phyloP scores from a whole-genome alignment of 176 grass and related monocot genomes.

The Eleusine coracana region DNA sequence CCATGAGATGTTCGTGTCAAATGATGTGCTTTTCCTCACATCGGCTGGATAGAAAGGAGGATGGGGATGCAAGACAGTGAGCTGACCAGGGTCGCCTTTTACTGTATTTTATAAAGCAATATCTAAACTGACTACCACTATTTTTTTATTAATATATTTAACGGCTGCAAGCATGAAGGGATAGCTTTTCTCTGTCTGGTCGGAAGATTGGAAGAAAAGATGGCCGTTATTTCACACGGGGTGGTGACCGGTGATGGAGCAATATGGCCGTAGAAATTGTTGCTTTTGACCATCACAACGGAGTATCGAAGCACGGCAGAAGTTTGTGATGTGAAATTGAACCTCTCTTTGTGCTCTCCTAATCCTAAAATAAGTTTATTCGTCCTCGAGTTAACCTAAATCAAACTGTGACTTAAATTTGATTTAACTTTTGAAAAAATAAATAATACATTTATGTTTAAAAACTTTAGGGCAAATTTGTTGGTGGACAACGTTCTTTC shows the following conservation, averaged over 20 bases:
- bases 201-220: neutral
- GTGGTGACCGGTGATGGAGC: neutral
- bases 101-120: neutral
- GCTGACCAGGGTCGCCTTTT: neutral
- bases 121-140: neutral
- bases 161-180: slow-evolving; percentile 3
- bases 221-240: neutral
- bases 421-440: too few species aligned
- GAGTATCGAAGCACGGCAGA: neutral
- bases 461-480: too few species aligned
- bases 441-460: too few species aligned
- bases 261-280: neutral
- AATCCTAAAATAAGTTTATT: too few species aligned
- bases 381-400: too few species aligned
- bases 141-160: neutral
- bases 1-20: slow-evolving; percentile 81
- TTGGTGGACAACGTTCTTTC: too few species aligned
- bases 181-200: neutral
- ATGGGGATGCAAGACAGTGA: slow-evolving; percentile 38
- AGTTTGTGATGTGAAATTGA: too few species aligned
- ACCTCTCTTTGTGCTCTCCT: too few species aligned
- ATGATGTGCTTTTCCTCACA: slow-evolving; percentile 70
- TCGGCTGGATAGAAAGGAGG: slow-evolving; percentile 54
- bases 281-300: neutral
- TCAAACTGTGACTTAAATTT: too few species aligned